phyloP scores from a whole-genome alignment of 371 early-diverging fungal species.

The Massospora cicadina region DNA sequence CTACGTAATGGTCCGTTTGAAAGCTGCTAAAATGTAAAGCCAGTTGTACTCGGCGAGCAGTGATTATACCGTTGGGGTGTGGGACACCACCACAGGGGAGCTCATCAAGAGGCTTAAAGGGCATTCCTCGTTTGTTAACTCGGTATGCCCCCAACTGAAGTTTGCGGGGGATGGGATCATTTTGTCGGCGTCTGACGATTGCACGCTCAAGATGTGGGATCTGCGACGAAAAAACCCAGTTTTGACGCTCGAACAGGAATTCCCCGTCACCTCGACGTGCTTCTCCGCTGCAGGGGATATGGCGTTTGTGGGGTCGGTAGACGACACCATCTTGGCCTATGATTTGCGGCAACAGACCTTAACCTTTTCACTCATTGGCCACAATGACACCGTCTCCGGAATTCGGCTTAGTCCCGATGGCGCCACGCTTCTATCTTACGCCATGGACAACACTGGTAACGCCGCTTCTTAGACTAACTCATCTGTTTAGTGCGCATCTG shows the following conservation, averaged over 20 bases:
- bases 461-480: neutral
- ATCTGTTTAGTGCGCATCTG: conserved; percentile 54
- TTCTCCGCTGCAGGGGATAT: conserved; percentile 63
- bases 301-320: conserved; percentile 77
- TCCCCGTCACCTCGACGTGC: conserved; percentile 60
- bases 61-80: conserved; percentile 52
- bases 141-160: conserved; percentile 35
- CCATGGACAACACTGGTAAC: conserved; percentile 80
- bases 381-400: conserved; percentile 81
- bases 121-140: conserved; percentile 59
- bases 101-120: conserved; percentile 52
- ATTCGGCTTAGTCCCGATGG: conserved; percentile 71
- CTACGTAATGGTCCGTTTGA: conserved; percentile 23
- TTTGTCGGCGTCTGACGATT: conserved; percentile 63
- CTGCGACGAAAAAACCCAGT: conserved; percentile 52
- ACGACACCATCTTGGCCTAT: conserved; percentile 73
- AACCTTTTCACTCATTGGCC: conserved; percentile 54
- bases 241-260: conserved; percentile 42
- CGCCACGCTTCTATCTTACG: conserved; percentile 53
- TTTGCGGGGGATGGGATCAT: conserved; percentile 39
- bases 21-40: conserved; percentile 14
- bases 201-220: conserved; percentile 55
- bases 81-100: conserved; percentile 58
- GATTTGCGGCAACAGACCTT: conserved; percentile 60
- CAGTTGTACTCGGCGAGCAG: conserved; percentile 55